A percentile compares a stretch with the other conserved stretches of the same genome.
Conservation (phyloP, 805 yeast species). For the Clavispora fructus region DNA sequence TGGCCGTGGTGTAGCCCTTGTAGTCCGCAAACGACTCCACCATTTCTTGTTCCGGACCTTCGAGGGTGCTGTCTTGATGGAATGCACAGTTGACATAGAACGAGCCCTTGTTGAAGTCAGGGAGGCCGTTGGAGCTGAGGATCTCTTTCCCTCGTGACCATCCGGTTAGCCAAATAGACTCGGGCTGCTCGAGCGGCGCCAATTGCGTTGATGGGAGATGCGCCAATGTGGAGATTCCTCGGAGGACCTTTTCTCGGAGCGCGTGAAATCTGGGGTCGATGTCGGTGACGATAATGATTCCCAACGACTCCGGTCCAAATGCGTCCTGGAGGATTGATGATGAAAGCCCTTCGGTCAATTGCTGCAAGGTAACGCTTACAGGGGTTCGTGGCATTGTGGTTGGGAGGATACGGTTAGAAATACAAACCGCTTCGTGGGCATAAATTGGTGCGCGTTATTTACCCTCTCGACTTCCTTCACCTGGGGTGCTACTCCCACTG, state of each 20-base stretch:
- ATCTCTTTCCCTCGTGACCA: constrained; percentile 59
- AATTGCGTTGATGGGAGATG: constrained; percentile 30
- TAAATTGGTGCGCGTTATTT: not conserved
- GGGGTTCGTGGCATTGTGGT: constrained; percentile 10
- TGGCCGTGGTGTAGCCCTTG: constrained; percentile 44
- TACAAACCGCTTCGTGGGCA: not conserved
- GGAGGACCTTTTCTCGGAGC: constrained; percentile 40
- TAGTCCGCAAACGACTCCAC: constrained; percentile 24
- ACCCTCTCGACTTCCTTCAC: not conserved
- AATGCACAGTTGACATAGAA: constrained; percentile 57
- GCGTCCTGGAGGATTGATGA: constrained; percentile 35
- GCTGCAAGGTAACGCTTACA: constrained; percentile 26
- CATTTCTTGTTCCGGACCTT: constrained; percentile 41
- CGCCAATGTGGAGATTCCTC: constrained; percentile 39
- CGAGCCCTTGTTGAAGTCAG: constrained; percentile 52
- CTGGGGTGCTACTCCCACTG: not conserved
- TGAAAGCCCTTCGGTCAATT: constrained; percentile 26
- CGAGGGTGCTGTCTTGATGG: constrained; percentile 36
- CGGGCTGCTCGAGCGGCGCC: constrained; percentile 39
- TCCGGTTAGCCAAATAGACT: constrained; percentile 50
- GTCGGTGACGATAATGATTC: constrained; percentile 44
- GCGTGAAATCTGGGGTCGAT: constrained; percentile 35
- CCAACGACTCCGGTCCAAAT: constrained; percentile 53
- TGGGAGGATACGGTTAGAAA: not conserved
- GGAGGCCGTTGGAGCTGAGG: constrained; percentile 35